Base-by-base conservation (phyloP, 208 protist species). In the Crithidia brevicula region DNA sequence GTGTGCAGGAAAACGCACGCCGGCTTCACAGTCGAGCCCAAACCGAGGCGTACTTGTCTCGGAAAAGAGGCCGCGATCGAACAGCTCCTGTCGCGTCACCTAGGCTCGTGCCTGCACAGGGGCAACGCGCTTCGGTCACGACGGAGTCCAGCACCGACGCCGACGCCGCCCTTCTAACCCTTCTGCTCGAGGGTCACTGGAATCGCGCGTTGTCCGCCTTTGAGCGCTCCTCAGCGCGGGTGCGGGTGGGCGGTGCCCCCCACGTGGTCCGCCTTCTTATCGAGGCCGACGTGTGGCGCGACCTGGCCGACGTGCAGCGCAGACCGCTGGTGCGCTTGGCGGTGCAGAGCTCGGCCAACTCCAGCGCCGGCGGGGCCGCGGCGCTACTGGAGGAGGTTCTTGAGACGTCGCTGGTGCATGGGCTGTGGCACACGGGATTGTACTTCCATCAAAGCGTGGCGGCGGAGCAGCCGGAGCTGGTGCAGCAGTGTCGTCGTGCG, bases 161-260 rank as follows among this genome's bases (percentile, higher is more conserved):
- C 0, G 80, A 80, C 18, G 64, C 76, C 27, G 59, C 77, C 49
- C 72, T 82, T 58, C 69, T 93, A 20, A 42, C 53, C 10, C 58
- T 91, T 5, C 79, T 91, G n/a, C 49, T 85, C 3, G 82, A 90
- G 74, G 30, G 69, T 0, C 52, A 76, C 67, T 93, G 88, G 88
- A 20, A 47, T 13, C 54, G 68, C 10, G 88, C 88, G 5, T 52
- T 91, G 51, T 38, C 51, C 42, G 64, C 56, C 28, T 89, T 85
- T 56, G 38, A 50, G 11, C 13, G 43, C 23, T 72, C 77, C 10
- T 27, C 67, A 3, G 40, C 71, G 27, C 82, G 82, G 7, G 85
- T 82, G 15, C 85, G 77, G 52, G 63, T 63, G 16, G 81, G 65
- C 22, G 72, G 77, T 20, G 88, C 85, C 2, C 72, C 80, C 1